Base-by-base conservation (phyloP, 73 alveolate species). In the Paramecium primaurelia region DNA sequence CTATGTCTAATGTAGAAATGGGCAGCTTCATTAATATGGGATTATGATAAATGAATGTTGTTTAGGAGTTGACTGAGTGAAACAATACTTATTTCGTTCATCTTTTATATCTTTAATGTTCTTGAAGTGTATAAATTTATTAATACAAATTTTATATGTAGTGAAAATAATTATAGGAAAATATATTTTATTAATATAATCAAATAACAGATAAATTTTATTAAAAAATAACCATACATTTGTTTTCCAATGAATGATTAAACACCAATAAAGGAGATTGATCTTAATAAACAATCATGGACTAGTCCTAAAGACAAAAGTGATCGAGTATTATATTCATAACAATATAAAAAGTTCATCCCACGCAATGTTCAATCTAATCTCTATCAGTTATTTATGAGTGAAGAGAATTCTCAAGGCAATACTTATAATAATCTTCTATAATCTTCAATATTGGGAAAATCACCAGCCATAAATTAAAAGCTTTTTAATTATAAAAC, bases 171-270 rank as follows among this genome's bases (percentile, higher is more conserved):
- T 54, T 4, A 54, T 3, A 54, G 32, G 11, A 40, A 16, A 54
- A 54, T 54, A 54, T 54, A 54, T n/a, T 54, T 54, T 54, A 54
- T 54, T 54, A 54, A 54, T 54, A 54, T 54, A 54, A 64, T 64
- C 20, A 54, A n/a, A 32, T 64, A 64, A 64, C 84, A 64, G 84
- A 64, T 64, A 64, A 64, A 64, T 64, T 64, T 64, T 25, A 64
- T 34, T 32, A 34, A 64, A 32, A 64, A 64, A 32, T 64, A 64
- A 64, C 8, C 42, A 32, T 28, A 64, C 42, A 64, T 28, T 64
- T 64, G 84, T 64, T 64, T 64, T 64, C 59, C 58, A 73, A 73
- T 73, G 87, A 80, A 80, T 49, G 91, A 80, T 42, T 36, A 80
- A 47, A 80, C 91, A 11, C 91, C 91, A 11, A 80, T 80, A 8